Base-by-base conservation (phyloP, 768 basidiomycete species). In the Glaciozyma antarctica region DNA sequence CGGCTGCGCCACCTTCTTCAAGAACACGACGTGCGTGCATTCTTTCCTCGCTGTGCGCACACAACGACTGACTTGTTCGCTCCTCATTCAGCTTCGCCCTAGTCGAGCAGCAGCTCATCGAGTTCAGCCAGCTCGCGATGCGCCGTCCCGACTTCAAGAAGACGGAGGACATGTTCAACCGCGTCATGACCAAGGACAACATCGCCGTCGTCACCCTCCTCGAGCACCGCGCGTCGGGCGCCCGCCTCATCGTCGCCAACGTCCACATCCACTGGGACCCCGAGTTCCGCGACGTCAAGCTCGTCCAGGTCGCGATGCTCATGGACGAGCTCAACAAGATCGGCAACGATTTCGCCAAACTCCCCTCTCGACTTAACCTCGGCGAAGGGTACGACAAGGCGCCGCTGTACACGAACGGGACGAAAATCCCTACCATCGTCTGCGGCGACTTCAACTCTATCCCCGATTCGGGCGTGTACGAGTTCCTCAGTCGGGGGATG, bases 81-180 rank as follows among this genome's bases (percentile, higher is more conserved):
- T 7, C 28, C 5, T 47, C 54, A 13, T 47, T 15, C 75, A 94
- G 90, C 75, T 99, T 90, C 77, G 83, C 86, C 67, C 84, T 99
- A 28, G 86, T 99, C 49, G 93, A 98, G 79, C 88, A 88, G 71
- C 87, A 92, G 60, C 83, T 92, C 48, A 82, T 98, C 74, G 95
- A 98, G 76, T 99, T 93, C 79, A 88, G 86, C 75, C 83, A 88
- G 44, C 82, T 92, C 68, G 94, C 93, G 24, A 87, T 97, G 83
- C 88, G 90, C 72, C 85, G 91, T 32, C 84, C 86, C 58, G 91
- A 93, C 76, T 90, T 92, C 79, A 90, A 91, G 81, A 91, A 92
- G 59, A 94, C 91, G 22, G 92, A 98, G 74, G 94, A 97, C 79
- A 93, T 98, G 92, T 98, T 97, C 83, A 97, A 97, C 75, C 90